Conservation (phyloP, 2,329 filamentous ascomycete species). For the Neonectria coccinea region DNA sequence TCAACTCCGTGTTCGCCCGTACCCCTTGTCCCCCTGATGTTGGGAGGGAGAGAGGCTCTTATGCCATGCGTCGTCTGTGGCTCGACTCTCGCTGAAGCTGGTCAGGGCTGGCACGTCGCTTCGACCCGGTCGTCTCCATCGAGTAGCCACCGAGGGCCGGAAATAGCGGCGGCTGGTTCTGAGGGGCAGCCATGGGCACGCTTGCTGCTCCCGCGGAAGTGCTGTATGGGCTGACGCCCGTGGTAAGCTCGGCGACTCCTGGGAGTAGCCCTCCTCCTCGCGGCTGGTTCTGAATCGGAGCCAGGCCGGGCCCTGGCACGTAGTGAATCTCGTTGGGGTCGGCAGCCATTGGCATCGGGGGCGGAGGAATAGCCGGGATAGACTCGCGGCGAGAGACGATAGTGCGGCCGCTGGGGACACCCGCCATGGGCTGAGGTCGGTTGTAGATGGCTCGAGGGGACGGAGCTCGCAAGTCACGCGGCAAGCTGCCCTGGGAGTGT, state of each 20-base stretch:
- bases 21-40: conserved; percentile 13
- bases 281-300: conserved; percentile 63
- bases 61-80: conserved; percentile 54
- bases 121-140: conserved; percentile 57
- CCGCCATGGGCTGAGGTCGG: conserved; percentile 50
- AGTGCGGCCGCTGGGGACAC: conserved; percentile 51
- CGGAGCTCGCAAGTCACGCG: conserved; percentile 57
- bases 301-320: conserved; percentile 57
- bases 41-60: conserved; percentile 19
- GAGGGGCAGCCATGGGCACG: conserved; percentile 47
- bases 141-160: conserved; percentile 52
- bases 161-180: conserved; percentile 51
- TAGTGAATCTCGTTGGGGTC: conserved; percentile 50
- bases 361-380: conserved; percentile 51
- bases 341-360: conserved; percentile 45
- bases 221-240: conserved; percentile 70
- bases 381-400: conserved; percentile 58
- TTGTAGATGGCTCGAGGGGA: conserved; percentile 57
- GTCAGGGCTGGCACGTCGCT: conserved; percentile 64
- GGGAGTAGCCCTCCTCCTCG: conserved; percentile 64
- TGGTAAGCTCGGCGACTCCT: conserved; percentile 72
- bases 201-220: conserved; percentile 58
- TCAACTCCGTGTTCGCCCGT: conserved; percentile 33
- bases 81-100: conserved; percentile 58
- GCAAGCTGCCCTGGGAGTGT: conserved; percentile 60